Percentiles rank a stretch among this genome's conserved stretches.
Evolutionary conservation across 768 basidiomycete genomes (phyloP).

Genomic region (Suillus bovinus): DNA sequence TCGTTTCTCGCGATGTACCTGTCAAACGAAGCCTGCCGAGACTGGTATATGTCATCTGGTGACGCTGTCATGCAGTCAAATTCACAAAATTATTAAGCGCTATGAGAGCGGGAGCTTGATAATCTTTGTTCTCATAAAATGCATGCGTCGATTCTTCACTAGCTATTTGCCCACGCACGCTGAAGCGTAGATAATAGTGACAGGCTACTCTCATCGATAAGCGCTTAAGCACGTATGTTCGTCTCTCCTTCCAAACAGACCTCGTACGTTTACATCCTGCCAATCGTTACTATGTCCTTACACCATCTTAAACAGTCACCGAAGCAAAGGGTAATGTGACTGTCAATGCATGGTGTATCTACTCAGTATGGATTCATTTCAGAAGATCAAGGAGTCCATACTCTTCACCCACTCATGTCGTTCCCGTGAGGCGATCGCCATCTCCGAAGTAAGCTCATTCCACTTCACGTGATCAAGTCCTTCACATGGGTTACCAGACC

Average conservation of each 20-base stretch:
- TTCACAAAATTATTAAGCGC: background rate
- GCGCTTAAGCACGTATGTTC: background rate
- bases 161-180: background rate
- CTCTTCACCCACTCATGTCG: background rate
- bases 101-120: conserved; percentile 7
- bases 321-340: background rate
- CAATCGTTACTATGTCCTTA: background rate
- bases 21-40: conserved; percentile 6
- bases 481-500: background rate
- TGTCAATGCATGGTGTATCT: no score
- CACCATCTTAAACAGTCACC: background rate
- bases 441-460: conserved; percentile 2
- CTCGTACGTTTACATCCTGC: background rate
- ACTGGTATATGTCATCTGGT: background rate
- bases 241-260: background rate
- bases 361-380: background rate
- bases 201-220: background rate
- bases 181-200: background rate
- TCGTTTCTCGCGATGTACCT: background rate
- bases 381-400: background rate
- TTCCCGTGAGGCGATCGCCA: conserved; percentile 2
- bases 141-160: background rate
- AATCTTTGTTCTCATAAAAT: background rate
- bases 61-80: background rate
- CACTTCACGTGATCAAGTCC: background rate